These are phyloP conservation scores for Paecilomyces sp. DNA, from an alignment of 2,329 filamentous ascomycete genomes.

Conservation along the genomic window DNA sequence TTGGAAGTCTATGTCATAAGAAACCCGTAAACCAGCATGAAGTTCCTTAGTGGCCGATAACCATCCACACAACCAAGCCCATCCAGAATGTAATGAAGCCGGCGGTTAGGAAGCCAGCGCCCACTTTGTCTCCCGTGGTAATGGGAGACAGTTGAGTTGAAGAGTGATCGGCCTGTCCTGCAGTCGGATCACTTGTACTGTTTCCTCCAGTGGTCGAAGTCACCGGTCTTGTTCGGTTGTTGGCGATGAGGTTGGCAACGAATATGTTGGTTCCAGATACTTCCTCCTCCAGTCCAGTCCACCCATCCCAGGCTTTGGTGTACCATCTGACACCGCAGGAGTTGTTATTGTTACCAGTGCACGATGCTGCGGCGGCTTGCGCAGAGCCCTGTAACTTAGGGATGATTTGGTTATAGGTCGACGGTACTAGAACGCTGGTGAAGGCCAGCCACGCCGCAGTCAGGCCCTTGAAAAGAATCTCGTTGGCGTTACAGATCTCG, in stretches of 20 bases:
- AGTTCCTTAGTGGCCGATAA: slow-evolving; percentile 1
- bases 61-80: slow-evolving; percentile 8
- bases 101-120: slow-evolving; percentile 9
- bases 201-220: slow-evolving; percentile 52
- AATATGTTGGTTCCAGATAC: slow-evolving; percentile 33
- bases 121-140: slow-evolving; percentile 7
- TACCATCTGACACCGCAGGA: slow-evolving; percentile 45
- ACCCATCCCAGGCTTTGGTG: slow-evolving; percentile 26
- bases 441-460: slow-evolving; percentile 60
- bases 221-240: slow-evolving; percentile 28
- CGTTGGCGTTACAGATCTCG: slow-evolving; percentile 61
- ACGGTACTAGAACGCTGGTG: slow-evolving; percentile 56
- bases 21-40: background rate
- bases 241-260: slow-evolving; percentile 20
- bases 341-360: slow-evolving; percentile 51
- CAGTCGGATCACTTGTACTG: slow-evolving; percentile 41
- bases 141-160: background rate
- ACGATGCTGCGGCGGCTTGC: slow-evolving; percentile 54
- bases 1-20: background rate
- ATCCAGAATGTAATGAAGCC: slow-evolving; percentile 7
- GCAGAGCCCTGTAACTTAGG: slow-evolving; percentile 54
- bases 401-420: slow-evolving; percentile 48
- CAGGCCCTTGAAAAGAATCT: slow-evolving; percentile 67
- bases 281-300: slow-evolving; percentile 30
- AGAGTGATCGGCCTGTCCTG: slow-evolving; percentile 12